Percentiles rank a stretch among this genome's conserved stretches.
These are phyloP conservation scores for Cutaneotrichosporon mucoides DNA, from an alignment of 1,284 basidiomycete genomes.

Conservation along the genomic window DNA sequence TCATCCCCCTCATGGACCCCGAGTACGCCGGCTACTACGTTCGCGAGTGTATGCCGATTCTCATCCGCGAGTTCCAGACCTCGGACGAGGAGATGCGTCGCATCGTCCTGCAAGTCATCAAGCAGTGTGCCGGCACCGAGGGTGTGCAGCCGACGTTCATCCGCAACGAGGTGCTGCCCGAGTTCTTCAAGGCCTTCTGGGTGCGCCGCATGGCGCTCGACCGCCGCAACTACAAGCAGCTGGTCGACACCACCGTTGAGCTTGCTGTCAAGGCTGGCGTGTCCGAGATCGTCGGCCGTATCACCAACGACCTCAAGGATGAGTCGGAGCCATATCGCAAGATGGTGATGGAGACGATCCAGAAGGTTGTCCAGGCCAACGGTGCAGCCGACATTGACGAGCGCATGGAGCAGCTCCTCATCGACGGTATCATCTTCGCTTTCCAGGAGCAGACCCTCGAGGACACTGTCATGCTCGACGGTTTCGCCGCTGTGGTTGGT, in stretches of 20 bases:
- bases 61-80: constrained; percentile 98
- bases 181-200: constrained; percentile 99
- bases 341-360: constrained; percentile 99
- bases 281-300: constrained; percentile 86
- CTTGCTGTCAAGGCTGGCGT: constrained; percentile 95
- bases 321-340: constrained; percentile 96
- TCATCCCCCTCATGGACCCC: constrained; percentile 99
- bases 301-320: constrained; percentile 95
- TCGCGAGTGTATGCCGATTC: constrained; percentile 93
- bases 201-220: constrained; percentile 96
- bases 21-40: constrained; percentile 98
- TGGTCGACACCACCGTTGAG: constrained; percentile 98
- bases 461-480: constrained; percentile 98
- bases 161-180: constrained; percentile 95
- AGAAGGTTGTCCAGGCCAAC: constrained; percentile 86
- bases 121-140: constrained; percentile 97
- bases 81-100: constrained; percentile 99
- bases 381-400: constrained; percentile 97
- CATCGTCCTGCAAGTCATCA: constrained; percentile 98
- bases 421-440: constrained; percentile 98
- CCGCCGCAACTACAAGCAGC: constrained; percentile 90
- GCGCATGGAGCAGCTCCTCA: constrained; percentile 84
- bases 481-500: constrained; percentile 95
- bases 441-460: constrained; percentile 99
- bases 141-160: constrained; percentile 92